A percentile compares a stretch with the other conserved stretches of the same genome.
Evolutionary conservation across 306 rosid genomes (phyloP).

Genomic region (Fagus sylvatica): DNA sequence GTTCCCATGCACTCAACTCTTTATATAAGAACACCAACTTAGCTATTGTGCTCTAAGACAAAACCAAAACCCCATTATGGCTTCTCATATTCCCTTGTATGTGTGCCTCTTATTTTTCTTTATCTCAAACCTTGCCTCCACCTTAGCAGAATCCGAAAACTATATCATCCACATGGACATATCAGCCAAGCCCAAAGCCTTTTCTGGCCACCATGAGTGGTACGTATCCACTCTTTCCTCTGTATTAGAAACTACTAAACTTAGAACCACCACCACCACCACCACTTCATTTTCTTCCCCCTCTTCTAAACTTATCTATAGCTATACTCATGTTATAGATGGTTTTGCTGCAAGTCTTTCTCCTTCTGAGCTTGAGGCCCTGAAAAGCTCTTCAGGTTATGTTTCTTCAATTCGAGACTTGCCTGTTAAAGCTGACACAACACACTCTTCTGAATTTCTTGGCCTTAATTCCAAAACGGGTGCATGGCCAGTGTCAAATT

Average conservation of each 20-base stretch:
- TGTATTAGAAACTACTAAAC: constrained; percentile 7
- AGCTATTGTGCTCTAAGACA: not conserved
- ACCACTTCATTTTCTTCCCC: not conserved
- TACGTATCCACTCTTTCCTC: constrained; percentile 49
- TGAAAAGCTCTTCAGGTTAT: constrained; percentile 50
- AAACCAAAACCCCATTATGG: constrained; percentile 22
- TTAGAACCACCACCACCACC: not conserved
- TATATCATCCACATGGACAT: constrained; percentile 75
- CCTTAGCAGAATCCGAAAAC: constrained; percentile 40
- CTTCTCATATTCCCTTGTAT: not conserved
- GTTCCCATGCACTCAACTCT: constrained; percentile 6
- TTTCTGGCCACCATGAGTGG: constrained; percentile 57
- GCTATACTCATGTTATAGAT: constrained; percentile 56
- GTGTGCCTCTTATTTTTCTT: constrained; percentile 12
- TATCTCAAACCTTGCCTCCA: constrained; percentile 3
- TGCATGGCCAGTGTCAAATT: constrained; percentile 49
- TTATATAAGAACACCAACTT: constrained; percentile 1
- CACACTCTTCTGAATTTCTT: constrained; percentile 63
- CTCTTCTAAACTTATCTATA: constrained; percentile 50
- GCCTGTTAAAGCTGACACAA: constrained; percentile 50
- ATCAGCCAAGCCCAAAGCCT: constrained; percentile 71
- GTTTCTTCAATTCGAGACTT: constrained; percentile 49
- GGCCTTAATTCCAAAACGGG: constrained; percentile 48
- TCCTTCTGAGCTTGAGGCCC: constrained; percentile 47
- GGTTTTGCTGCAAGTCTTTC: constrained; percentile 75